A percentile compares a stretch with the other conserved stretches of the same genome.
Conservation (phyloP, 2,329 filamentous ascomycete genomes). For the Orbilia quercus region DNA sequence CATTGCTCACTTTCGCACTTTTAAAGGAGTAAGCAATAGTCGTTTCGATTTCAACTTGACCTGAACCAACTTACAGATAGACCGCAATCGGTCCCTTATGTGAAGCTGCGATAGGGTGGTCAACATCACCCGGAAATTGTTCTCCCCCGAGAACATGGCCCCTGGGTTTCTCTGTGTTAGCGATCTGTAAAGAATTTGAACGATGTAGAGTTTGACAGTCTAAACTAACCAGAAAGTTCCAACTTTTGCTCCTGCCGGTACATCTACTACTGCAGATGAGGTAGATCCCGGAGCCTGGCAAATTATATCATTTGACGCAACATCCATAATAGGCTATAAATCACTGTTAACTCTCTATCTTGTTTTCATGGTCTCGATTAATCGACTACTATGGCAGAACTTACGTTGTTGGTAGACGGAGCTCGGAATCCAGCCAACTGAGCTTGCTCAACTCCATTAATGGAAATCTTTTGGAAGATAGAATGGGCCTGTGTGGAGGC, state of each 20-base stretch:
- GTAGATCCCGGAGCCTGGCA: slow-evolving; percentile 63
- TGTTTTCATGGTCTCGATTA: no score
- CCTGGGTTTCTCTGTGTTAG: no score
- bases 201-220: no score
- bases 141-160: slow-evolving; percentile 69
- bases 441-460: slow-evolving; percentile 67
- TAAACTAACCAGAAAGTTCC: slow-evolving; percentile 65
- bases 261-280: slow-evolving; percentile 64
- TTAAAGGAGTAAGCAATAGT: slow-evolving; percentile 42
- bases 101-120: slow-evolving; percentile 66
- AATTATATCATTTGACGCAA: slow-evolving; percentile 65
- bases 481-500: slow-evolving; percentile 63
- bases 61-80: slow-evolving; percentile 62
- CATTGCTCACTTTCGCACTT: slow-evolving; percentile 64
- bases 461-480: slow-evolving; percentile 66
- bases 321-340: slow-evolving; percentile 65
- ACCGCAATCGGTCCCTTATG: slow-evolving; percentile 65
- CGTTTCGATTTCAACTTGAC: not conserved
- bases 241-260: slow-evolving; percentile 68
- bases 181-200: no score
- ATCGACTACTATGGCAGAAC: no score
- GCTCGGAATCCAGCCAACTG: slow-evolving; percentile 67
- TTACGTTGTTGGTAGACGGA: slow-evolving; percentile 65
- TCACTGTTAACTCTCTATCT: no score
- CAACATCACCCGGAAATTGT: slow-evolving; percentile 66